Evolutionary conservation across 2,329 filamentous ascomycete species (phyloP).

Genomic region (Blastomyces silverae): DNA sequence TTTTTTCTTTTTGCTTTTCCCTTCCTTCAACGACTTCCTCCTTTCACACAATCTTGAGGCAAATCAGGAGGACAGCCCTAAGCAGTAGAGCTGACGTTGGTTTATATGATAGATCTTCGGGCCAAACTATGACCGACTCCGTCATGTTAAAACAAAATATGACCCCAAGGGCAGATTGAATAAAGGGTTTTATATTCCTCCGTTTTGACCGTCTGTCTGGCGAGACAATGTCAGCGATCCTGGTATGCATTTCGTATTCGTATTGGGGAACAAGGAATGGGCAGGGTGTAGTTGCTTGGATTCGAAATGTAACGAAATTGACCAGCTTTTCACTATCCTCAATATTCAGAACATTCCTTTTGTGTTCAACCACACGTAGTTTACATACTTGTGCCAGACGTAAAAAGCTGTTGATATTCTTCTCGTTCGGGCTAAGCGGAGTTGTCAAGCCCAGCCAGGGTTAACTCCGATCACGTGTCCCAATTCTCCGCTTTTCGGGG

Average conservation of each 20-base stretch:
- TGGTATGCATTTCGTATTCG: not conserved
- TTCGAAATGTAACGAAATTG: not conserved
- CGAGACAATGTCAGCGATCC: not conserved
- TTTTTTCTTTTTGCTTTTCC: not conserved
- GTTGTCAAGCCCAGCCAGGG: not conserved
- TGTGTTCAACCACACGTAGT: not conserved
- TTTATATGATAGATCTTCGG: constrained; percentile 31
- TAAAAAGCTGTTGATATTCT: not conserved
- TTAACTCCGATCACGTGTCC: not conserved
- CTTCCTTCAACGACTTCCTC: not conserved
- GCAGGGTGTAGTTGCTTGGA: not conserved
- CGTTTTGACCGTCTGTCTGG: not conserved
- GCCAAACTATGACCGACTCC: constrained; percentile 33
- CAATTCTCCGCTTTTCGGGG: not conserved
- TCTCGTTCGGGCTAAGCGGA: not conserved
- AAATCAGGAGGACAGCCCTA: not conserved
- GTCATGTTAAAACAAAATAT: constrained; percentile 36
- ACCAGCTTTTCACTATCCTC: not conserved
- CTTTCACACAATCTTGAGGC: not conserved
- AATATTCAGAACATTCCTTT: not conserved
- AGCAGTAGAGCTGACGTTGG: not conserved
- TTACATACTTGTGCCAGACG: too few relatives aligned
- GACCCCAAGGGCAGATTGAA: constrained; percentile 28
- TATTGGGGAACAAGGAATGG: not conserved
- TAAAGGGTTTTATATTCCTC: constrained; percentile 4